Conservation (phyloP, 2,329 filamentous ascomycete species). For the Neospermospora avenae region DNA sequence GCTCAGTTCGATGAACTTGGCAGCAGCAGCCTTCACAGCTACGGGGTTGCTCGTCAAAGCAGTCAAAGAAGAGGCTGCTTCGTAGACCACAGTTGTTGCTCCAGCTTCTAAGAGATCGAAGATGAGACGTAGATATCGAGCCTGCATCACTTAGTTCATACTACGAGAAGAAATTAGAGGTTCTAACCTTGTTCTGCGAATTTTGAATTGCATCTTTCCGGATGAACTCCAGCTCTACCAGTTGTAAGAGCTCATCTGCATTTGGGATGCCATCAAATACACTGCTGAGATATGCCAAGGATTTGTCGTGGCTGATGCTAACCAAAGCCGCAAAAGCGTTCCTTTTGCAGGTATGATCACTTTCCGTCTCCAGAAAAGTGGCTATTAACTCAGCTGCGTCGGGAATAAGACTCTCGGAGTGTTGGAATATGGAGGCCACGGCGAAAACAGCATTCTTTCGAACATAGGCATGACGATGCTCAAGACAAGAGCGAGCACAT, state of each 20-base stretch:
- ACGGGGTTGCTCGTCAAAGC: constrained; percentile 94
- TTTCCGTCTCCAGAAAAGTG: constrained; percentile 85
- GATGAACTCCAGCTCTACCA: constrained; percentile 96
- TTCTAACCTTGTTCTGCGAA: constrained; percentile 79
- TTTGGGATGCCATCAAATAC: constrained; percentile 94
- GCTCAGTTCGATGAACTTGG: constrained; percentile 93
- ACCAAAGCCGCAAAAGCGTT: constrained; percentile 93
- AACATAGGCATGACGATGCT: constrained; percentile 95
- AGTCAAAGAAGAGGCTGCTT: constrained; percentile 92
- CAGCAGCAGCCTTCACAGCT: constrained; percentile 92
- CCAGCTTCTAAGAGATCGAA: constrained; percentile 94
- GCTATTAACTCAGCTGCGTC: constrained; percentile 92
- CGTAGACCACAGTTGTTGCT: constrained; percentile 93
- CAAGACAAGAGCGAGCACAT: constrained; percentile 85
- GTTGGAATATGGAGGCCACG: constrained; percentile 85
- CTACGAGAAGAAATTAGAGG: background rate
- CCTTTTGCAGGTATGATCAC: constrained; percentile 92
- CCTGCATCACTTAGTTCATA: constrained; percentile 48
- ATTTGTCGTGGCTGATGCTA: constrained; percentile 90
- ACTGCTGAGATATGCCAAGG: constrained; percentile 79
- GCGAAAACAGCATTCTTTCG: constrained; percentile 98
- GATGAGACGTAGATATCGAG: constrained; percentile 87
- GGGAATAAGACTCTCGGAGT: constrained; percentile 88
- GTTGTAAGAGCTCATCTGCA: constrained; percentile 86
- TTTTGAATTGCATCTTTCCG: constrained; percentile 96